Evolutionary conservation across 1,139 yeast species (phyloP).

Genomic region (Candida dubliniensis): DNA sequence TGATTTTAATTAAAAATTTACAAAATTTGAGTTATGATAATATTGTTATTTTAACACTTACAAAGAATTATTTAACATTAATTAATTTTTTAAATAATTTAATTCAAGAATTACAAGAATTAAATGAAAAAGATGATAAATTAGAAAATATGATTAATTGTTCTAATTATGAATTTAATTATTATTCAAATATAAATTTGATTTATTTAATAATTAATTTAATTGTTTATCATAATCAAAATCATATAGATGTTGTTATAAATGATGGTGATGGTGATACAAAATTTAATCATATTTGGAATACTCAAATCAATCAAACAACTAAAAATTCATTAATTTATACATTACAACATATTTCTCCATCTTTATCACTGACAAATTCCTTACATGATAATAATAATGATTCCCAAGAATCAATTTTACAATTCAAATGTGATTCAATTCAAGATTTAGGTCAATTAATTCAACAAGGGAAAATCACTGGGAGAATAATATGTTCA

Average conservation of each 20-base stretch:
- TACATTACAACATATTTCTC: slow-evolving; percentile 21
- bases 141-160: not conserved
- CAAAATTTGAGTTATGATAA: slow-evolving; percentile 36
- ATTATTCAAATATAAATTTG: slow-evolving; percentile 23
- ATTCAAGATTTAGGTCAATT: slow-evolving; percentile 16
- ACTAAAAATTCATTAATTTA: slow-evolving; percentile 7
- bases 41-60: slow-evolving; percentile 30
- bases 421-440: slow-evolving; percentile 9
- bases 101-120: slow-evolving; percentile 15
- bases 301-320: slow-evolving; percentile 6
- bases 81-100: slow-evolving; percentile 28
- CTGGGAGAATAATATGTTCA: slow-evolving; percentile 32
- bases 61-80: slow-evolving; percentile 32
- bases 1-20: slow-evolving; percentile 15
- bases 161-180: slow-evolving; percentile 7
- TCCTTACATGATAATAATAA: not conserved
- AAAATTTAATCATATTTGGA: slow-evolving; percentile 9
- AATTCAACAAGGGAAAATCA: slow-evolving; percentile 22
- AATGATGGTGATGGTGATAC: too few species aligned
- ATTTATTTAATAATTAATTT: slow-evolving; percentile 21
- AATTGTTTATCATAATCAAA: slow-evolving; percentile 4
- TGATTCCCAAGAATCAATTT: slow-evolving; percentile 1
- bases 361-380: too few species aligned
- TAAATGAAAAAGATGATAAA: slow-evolving; percentile 9
- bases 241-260: slow-evolving; percentile 7